Evolutionary conservation across 495 filamentous ascomycete species (phyloP).

Genomic region (Aspergillus avenaceus): DNA sequence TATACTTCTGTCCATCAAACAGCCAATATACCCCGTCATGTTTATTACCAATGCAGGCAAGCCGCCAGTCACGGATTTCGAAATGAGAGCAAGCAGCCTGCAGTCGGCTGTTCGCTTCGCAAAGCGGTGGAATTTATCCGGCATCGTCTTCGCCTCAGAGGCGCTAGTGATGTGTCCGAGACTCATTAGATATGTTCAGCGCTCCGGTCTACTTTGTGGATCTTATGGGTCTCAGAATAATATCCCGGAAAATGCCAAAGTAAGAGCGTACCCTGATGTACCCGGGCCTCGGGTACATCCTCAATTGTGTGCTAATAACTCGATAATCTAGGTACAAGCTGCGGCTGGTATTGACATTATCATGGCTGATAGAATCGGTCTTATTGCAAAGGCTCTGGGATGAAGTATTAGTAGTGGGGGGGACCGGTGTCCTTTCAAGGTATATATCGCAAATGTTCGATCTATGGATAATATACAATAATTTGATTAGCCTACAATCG

Average conservation of each 20-base stretch:
- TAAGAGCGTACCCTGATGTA: not conserved
- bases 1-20: conserved; percentile 35
- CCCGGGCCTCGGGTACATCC: too few species aligned
- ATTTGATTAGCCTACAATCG: not conserved
- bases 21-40: conserved; percentile 35
- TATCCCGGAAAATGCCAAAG: not conserved
- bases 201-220: not conserved
- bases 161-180: conserved; percentile 30
- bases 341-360: not conserved
- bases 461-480: not conserved
- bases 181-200: not conserved
- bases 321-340: not conserved
- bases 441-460: too few species aligned
- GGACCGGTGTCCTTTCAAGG: too few species aligned
- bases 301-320: not conserved
- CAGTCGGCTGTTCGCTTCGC: conserved; percentile 37
- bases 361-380: not conserved
- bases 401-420: too few species aligned
- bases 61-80: conserved; percentile 17
- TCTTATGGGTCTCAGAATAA: not conserved
- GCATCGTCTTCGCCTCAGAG: conserved; percentile 31
- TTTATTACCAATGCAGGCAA: conserved; percentile 36
- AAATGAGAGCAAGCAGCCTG: conserved; percentile 30
- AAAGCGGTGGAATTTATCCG: conserved; percentile 28
- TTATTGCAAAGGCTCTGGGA: not conserved